Conservation (phyloP, 1,284 basidiomycete genomes). For the Heterobasidion irregulare region DNA sequence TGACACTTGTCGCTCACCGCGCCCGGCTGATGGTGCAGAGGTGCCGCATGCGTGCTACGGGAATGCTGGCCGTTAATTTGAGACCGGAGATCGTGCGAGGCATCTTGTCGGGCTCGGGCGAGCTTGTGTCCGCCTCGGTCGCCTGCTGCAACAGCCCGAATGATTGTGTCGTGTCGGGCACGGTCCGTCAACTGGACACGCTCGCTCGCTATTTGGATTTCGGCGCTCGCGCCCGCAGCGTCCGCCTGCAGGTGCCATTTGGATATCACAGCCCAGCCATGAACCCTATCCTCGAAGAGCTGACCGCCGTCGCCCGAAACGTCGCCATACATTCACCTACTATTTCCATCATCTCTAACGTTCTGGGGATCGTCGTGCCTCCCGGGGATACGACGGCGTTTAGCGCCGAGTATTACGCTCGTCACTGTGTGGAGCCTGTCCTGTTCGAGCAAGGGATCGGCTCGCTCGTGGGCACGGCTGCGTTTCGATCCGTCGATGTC, state of each 20-base stretch:
- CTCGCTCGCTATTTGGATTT: conserved; percentile 35
- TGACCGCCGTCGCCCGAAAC: conserved; percentile 29
- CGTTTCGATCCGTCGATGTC: conserved; percentile 24
- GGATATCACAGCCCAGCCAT: conserved; percentile 60
- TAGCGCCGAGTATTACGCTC: conserved; percentile 42
- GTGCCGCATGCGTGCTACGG: conserved; percentile 35
- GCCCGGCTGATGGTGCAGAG: conserved; percentile 42
- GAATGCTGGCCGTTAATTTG: conserved; percentile 53
- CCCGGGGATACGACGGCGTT: conserved; percentile 43
- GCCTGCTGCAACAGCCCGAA: conserved; percentile 55
- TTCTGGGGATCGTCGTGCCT: conserved; percentile 42
- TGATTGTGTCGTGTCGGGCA: conserved; percentile 52
- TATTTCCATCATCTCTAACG: conserved; percentile 53
- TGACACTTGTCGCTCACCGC: conserved; percentile 49
- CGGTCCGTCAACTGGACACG: conserved; percentile 28
- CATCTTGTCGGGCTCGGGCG: conserved; percentile 23
- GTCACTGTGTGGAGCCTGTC: conserved; percentile 55
- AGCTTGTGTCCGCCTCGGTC: conserved; percentile 34
- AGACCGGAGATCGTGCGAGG: conserved; percentile 24
- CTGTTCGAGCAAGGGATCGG: conserved; percentile 43
- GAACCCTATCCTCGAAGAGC: conserved; percentile 41
- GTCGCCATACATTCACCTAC: conserved; percentile 34
- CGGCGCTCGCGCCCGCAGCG: conserved; percentile 26
- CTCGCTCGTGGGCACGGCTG: conserved; percentile 22
- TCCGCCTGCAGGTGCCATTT: conserved; percentile 43